Base-by-base conservation (phyloP, 2,329 filamentous ascomycete genomes). In the Pseudogymnoascus sp. region DNA sequence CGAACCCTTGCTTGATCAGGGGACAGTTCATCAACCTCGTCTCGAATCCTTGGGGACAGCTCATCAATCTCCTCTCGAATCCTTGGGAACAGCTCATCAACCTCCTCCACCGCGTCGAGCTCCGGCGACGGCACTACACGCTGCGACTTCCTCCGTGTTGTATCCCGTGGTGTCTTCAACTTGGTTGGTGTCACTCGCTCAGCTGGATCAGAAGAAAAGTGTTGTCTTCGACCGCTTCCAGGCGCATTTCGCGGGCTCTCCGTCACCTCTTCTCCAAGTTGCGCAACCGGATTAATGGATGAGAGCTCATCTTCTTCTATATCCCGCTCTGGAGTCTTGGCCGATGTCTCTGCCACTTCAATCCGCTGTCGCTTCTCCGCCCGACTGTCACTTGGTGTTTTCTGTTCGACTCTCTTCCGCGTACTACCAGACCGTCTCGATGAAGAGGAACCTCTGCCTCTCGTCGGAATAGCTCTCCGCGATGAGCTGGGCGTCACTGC, bases 211-310 rank as follows among this genome's bases (percentile, higher is more conserved):
- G 47, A 54, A 7, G 43, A 54, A 20, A 33, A 11, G 14, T 54
- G 47, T 33, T 54, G 75, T 57, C 81, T 73, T 7, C 76, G 77
- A 1, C 82, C 83, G 64, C 81, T 85, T 2, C 82, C 83, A 1
- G 82, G 83, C 12, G 81, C 81, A 65, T 80, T 70, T 7, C 67
- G 72, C 0, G 84, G 83, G 61, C 81, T 84, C 67, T 86, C 81
- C 36, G 72, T 74, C 12, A 83, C 75, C 67, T 81, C 78, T 57
- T 81, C 77, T 14, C 67, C 64, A 50, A 14, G 63, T 5, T 36
- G 16, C 50, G 64, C 9, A 25, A 38, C 22, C 28, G 58, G 20
- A 35, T 35, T 57, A n/a, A 22, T 57, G 9, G 22, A 25, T 63
- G 37, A 38, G 39, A 62, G 36, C 38, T 43, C 65, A 62, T 39